Conservation (phyloP, 1,139 yeast species). For the Protomyces pachydermus region DNA sequence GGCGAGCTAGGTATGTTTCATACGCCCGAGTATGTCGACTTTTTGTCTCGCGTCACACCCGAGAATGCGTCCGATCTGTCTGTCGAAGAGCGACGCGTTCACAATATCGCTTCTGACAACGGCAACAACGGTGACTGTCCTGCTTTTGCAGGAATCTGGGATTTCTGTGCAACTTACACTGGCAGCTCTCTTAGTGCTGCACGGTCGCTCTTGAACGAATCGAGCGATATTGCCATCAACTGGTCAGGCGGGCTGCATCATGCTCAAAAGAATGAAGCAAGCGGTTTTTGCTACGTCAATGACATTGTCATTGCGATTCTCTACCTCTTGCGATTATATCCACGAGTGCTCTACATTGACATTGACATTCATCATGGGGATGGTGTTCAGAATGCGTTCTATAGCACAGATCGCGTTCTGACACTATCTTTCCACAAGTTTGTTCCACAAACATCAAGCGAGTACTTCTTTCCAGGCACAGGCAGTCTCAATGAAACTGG, state of each 20-base stretch:
- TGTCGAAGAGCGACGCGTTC: slow-evolving; percentile 25
- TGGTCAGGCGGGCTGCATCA: slow-evolving; percentile 98
- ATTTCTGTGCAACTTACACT: slow-evolving; percentile 77
- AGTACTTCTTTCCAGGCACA: slow-evolving; percentile 95
- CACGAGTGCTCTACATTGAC: slow-evolving; percentile 88
- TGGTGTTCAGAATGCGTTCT: slow-evolving; percentile 96
- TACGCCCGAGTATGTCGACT: slow-evolving; percentile 79
- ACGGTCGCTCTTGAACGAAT: slow-evolving; percentile 71
- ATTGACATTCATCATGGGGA: slow-evolving; percentile 97
- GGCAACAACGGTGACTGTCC: slow-evolving; percentile 63
- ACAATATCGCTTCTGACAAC: slow-evolving; percentile 21
- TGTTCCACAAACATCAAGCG: slow-evolving; percentile 45
- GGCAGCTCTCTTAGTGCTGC: slow-evolving; percentile 95
- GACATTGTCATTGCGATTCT: slow-evolving; percentile 87
- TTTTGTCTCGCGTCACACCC: slow-evolving; percentile 72
- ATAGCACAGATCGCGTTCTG: slow-evolving; percentile 92
- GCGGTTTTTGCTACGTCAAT: slow-evolving; percentile 92
- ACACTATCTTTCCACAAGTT: slow-evolving; percentile 92
- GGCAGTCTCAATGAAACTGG: slow-evolving; percentile 86
- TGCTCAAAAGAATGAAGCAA: slow-evolving; percentile 89
- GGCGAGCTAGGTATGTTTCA: slow-evolving; percentile 78
- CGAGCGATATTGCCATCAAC: slow-evolving; percentile 91
- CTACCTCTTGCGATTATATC: slow-evolving; percentile 75
- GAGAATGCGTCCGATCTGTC: slow-evolving; percentile 67
- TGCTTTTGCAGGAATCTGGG: slow-evolving; percentile 89